These are phyloP conservation scores for Halophytophthora polymorphica DNA, from an alignment of 352 stramenopile genomes.

Conservation along the genomic window DNA sequence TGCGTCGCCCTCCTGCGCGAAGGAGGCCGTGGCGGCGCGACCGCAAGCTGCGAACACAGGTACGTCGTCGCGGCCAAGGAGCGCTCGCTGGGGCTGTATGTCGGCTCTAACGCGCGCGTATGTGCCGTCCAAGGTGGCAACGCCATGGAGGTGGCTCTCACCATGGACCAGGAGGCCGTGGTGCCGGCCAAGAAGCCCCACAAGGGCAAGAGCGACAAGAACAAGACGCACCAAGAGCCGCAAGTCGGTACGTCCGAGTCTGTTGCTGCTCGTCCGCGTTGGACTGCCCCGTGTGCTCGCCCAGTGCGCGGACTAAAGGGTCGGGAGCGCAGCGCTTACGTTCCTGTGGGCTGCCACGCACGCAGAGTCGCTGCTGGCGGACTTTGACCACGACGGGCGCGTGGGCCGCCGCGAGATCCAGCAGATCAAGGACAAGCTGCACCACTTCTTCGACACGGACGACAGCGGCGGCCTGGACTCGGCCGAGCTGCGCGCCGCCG, in stretches of 20 bases:
- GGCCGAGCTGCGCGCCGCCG: constrained; percentile 59
- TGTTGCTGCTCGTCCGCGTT: constrained; percentile 10
- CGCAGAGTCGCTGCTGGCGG: constrained; percentile 68
- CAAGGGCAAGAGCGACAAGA: constrained; percentile 13
- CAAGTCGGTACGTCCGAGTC: constrained; percentile 29
- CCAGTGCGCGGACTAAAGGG: neutral
- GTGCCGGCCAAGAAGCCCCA: constrained; percentile 11
- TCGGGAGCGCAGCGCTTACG: constrained; percentile 23
- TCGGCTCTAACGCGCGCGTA: constrained; percentile 1
- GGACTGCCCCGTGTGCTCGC: constrained; percentile 2
- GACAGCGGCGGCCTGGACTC: constrained; percentile 74
- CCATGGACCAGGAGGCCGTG: constrained; percentile 9
- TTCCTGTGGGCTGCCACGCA: constrained; percentile 30
- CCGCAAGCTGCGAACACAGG: constrained; percentile 2
- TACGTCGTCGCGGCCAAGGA: constrained; percentile 10
- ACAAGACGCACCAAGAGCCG: constrained; percentile 25
- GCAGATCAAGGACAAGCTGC: constrained; percentile 78
- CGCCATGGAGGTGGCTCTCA: constrained; percentile 17
- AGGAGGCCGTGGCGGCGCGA: constrained; percentile 18
- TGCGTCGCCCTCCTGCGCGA: constrained; percentile 5
- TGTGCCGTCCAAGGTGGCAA: constrained; percentile 1
- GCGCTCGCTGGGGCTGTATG: neutral
- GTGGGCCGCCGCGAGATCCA: constrained; percentile 77
- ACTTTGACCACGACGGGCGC: constrained; percentile 76
- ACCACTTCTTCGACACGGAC: constrained; percentile 76